phyloP scores from a whole-genome alignment of 164 flowering plant species.

The Berberis thunbergii region DNA sequence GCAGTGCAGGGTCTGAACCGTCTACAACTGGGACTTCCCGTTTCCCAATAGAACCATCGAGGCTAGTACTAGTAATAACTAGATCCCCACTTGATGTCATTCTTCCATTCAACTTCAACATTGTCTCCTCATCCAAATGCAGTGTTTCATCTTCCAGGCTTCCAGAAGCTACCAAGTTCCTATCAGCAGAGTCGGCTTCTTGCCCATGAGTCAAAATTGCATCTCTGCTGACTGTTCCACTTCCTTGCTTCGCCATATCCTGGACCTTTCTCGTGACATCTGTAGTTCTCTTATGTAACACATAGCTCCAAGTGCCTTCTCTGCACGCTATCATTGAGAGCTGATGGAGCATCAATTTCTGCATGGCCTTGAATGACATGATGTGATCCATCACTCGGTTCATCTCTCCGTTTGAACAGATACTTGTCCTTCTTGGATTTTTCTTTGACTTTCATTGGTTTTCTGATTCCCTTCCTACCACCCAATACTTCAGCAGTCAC shows the following conservation, averaged over 20 bases:
- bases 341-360: constrained; percentile 14
- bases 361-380: constrained; percentile 22
- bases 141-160: constrained; percentile 12
- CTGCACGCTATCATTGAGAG: constrained; percentile 25
- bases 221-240: constrained; percentile 10
- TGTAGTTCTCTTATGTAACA: constrained; percentile 50
- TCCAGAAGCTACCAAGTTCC: constrained; percentile 1
- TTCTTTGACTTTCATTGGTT: constrained; percentile 54
- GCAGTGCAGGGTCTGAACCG: background rate
- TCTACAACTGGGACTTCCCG: constrained; percentile 1
- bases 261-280: constrained; percentile 13
- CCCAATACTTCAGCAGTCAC: constrained; percentile 86
- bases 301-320: constrained; percentile 32
- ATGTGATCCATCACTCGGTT: constrained; percentile 18
- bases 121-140: constrained; percentile 10
- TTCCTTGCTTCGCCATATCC: constrained; percentile 16
- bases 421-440: constrained; percentile 58
- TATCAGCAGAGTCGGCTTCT: constrained; percentile 4
- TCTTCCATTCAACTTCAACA: constrained; percentile 5
- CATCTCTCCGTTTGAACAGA: constrained; percentile 74
- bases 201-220: constrained; percentile 11
- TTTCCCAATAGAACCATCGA: constrained; percentile 3
- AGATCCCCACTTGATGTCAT: background rate
- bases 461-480: constrained; percentile 42
- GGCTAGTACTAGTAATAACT: background rate